Conservation (phyloP, 1,284 basidiomycete genomes). For the Stygiomarasmius scandens region DNA sequence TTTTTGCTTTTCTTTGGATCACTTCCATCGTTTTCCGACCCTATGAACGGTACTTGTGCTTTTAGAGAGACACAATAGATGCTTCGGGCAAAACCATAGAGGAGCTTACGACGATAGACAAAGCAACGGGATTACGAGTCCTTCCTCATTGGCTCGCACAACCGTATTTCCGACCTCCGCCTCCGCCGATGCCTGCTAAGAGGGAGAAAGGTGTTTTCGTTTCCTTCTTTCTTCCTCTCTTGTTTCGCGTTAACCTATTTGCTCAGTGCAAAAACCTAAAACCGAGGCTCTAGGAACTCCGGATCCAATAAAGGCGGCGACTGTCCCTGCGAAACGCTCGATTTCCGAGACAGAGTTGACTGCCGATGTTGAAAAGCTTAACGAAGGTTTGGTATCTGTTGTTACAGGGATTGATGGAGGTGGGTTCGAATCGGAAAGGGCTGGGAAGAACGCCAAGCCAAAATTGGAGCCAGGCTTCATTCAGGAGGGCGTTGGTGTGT, state of each 20-base stretch:
- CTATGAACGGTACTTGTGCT: constrained; percentile 5
- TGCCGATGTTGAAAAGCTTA: too few relatives aligned
- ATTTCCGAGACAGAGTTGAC: too few relatives aligned
- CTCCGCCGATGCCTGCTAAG: not conserved
- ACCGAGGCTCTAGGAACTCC: too few relatives aligned
- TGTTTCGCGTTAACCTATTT: not conserved
- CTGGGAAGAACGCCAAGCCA: too few relatives aligned
- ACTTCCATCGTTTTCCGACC: not conserved
- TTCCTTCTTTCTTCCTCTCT: not conserved
- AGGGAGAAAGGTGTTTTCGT: not conserved
- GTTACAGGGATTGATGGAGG: too few relatives aligned
- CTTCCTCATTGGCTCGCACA: constrained; percentile 87
- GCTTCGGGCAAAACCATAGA: constrained; percentile 39
- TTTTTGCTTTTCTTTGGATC: constrained; percentile 14
- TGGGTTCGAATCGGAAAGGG: too few relatives aligned
- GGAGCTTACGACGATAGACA: constrained; percentile 52
- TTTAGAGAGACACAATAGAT: constrained; percentile 48
- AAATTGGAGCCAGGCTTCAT: too few relatives aligned
- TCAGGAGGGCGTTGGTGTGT: too few relatives aligned
- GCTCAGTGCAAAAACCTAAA: not conserved
- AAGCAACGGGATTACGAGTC: constrained; percentile 55
- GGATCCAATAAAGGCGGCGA: too few relatives aligned
- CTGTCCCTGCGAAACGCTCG: too few relatives aligned
- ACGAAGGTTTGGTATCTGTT: too few relatives aligned
- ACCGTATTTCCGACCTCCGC: constrained; percentile 73